phyloP scores from a whole-genome alignment of 805 yeast genomes.

The Torulaspora maleeae region DNA sequence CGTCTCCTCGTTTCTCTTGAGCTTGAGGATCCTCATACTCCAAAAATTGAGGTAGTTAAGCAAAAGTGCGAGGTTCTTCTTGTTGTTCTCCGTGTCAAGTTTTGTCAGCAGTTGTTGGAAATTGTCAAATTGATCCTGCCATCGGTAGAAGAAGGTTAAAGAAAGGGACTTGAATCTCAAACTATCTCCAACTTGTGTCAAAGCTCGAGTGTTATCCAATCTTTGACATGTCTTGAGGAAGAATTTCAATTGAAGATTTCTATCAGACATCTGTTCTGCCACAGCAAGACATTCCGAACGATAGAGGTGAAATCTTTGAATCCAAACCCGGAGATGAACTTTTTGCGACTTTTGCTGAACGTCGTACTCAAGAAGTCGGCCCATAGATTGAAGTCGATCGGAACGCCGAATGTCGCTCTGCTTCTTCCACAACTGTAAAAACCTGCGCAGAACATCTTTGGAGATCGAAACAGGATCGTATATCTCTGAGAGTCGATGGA shows the following conservation, averaged over 20 bases:
- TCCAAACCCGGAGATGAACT: constrained; percentile 12
- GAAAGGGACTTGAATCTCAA: constrained; percentile 25
- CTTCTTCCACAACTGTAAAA: constrained; percentile 7
- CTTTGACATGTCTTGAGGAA: background rate
- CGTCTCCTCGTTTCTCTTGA: constrained; percentile 35
- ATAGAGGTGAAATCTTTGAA: constrained; percentile 7
- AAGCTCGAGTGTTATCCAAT: background rate
- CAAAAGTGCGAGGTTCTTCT: constrained; percentile 21
- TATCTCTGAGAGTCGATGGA: constrained; percentile 4
- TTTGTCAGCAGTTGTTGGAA: constrained; percentile 16
- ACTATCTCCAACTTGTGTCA: constrained; percentile 15
- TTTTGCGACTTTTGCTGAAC: background rate
- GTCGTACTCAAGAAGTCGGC: constrained; percentile 8
- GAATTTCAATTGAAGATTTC: background rate
- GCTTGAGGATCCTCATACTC: constrained; percentile 35
- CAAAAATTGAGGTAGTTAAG: constrained; percentile 32
- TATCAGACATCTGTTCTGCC: constrained; percentile 10
- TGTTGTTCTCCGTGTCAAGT: constrained; percentile 23
- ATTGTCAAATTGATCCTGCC: constrained; percentile 18
- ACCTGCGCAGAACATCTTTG: constrained; percentile 4
- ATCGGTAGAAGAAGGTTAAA: constrained; percentile 24
- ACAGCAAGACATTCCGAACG: constrained; percentile 8
- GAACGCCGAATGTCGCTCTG: background rate
- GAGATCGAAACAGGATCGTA: constrained; percentile 5
- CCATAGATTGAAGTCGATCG: constrained; percentile 7